A percentile compares a stretch with the other conserved stretches of the same genome.
phyloP scores from a whole-genome alignment of 768 basidiomycete species.

The Tulasnella sp. region DNA sequence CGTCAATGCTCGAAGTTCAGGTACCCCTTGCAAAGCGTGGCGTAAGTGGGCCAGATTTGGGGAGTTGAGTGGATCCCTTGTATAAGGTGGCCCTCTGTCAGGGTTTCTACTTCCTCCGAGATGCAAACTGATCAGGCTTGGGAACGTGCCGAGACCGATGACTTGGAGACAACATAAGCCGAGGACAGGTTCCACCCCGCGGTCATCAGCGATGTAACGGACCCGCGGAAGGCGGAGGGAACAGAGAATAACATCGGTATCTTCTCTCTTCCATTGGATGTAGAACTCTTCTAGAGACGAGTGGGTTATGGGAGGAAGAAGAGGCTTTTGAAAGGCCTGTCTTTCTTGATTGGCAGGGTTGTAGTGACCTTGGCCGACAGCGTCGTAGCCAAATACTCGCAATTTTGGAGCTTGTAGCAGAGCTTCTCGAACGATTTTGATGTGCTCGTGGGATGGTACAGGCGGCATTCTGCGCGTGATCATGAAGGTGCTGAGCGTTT shows the following conservation, averaged over 20 bases:
- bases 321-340: neutral
- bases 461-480: neutral
- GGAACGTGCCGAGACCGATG: neutral
- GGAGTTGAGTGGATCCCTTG: neutral
- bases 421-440: neutral
- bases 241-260: neutral
- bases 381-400: neutral
- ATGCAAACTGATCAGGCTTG: neutral
- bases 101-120: neutral
- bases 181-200: neutral
- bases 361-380: conserved; percentile 40
- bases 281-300: neutral
- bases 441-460: neutral
- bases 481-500: neutral
- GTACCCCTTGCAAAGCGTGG: neutral
- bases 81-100: neutral
- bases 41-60: neutral
- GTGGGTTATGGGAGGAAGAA: neutral
- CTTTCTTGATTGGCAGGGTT: conserved; percentile 33
- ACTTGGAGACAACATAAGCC: neutral
- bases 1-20: neutral
- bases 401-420: neutral
- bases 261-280: neutral
- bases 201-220: neutral
- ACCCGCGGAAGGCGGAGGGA: neutral